Evolutionary conservation across 371 early-diverging fungal genomes (phyloP), one percentile per base, ranked within the genome.

Genomic region (Circinella umbellata): DNA sequence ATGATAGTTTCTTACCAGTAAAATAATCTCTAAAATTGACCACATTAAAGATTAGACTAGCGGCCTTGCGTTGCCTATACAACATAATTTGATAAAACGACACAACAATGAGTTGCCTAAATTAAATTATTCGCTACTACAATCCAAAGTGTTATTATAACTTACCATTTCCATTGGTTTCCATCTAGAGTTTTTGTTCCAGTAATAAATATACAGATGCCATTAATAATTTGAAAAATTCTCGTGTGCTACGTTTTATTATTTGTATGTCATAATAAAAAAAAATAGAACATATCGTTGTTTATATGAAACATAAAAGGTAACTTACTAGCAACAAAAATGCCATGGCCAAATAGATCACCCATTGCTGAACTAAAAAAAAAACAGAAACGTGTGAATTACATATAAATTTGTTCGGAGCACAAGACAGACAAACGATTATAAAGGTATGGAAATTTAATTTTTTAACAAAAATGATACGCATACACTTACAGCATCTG

Each of bases 121-220:
- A 27, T 27, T 2, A 27, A 27, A 27, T 27, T 27, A 27, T 27
- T 27, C 27, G 2, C 27, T 27, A 27, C 27, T 1, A 27, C 27
- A 27, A 27, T 27, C 27, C 27, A 27, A 27, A 27, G 27, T 27
- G 27, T 27, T 1, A 27, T 27, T 27, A 2, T 27, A 27, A 27
- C 27, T 27, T 27, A 27, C 27, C 73, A 77, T 61, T 75, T 80
- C 91, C 91, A 91, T 4, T 76, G 39, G n/a, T 83, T 77, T 27
- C 91, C 91, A 71, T 90, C 90, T 5, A 83, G 78, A 72, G 83
- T 86, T 86, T 73, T 92, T 92, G 68, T 93, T 93, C 54, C 92
- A 93, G 64, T 91, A 74, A 4, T 93, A 93, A n/a, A 93, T n/a
- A 51, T n/a, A 13, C 51, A 47, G 9, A 1, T 11, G 1, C 11